Conservation (phyloP, 2,329 filamentous ascomycete genomes). For the Karstenula rhodostoma region DNA sequence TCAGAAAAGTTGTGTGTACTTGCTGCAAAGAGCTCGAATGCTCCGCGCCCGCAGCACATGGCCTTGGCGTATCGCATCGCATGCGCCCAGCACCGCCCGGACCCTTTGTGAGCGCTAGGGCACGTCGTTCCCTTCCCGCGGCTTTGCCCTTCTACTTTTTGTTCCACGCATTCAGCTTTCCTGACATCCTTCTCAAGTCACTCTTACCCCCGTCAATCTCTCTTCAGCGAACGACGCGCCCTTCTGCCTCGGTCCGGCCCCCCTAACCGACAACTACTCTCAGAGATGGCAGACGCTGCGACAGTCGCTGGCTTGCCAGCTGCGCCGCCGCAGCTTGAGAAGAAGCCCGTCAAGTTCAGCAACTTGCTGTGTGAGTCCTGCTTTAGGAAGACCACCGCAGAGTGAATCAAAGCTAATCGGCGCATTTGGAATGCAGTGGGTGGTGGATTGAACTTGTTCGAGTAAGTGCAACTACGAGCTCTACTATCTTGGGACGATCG, state of each 20-base stretch:
- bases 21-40: not conserved
- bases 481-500: slow-evolving; percentile 12
- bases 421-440: slow-evolving; percentile 64
- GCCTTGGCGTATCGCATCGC: not conserved
- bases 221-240: slow-evolving; percentile 79
- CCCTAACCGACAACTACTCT: slow-evolving; percentile 59
- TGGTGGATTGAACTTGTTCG: slow-evolving; percentile 94
- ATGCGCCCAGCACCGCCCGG: slow-evolving; percentile 12
- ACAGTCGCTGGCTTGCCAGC: slow-evolving; percentile 56
- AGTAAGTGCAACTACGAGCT: slow-evolving; percentile 60
- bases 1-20: not conserved
- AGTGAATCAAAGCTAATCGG: slow-evolving; percentile 35
- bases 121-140: slow-evolving; percentile 25
- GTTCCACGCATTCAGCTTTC: slow-evolving; percentile 8
- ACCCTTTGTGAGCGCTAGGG: slow-evolving; percentile 23
- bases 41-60: slow-evolving; percentile 1
- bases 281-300: slow-evolving; percentile 59
- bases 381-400: not conserved
- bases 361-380: slow-evolving; percentile 78
- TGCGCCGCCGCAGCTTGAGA: slow-evolving; percentile 75
- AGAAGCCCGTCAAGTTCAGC: slow-evolving; percentile 99
- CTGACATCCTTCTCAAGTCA: slow-evolving; percentile 9
- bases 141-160: slow-evolving; percentile 12
- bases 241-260: slow-evolving; percentile 98
- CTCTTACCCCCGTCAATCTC: slow-evolving; percentile 19